Evolutionary conservation across 164 flowering plant genomes (phyloP), one percentile per base, ranked within the genome.

Genomic region (Buxus sempervirens): DNA sequence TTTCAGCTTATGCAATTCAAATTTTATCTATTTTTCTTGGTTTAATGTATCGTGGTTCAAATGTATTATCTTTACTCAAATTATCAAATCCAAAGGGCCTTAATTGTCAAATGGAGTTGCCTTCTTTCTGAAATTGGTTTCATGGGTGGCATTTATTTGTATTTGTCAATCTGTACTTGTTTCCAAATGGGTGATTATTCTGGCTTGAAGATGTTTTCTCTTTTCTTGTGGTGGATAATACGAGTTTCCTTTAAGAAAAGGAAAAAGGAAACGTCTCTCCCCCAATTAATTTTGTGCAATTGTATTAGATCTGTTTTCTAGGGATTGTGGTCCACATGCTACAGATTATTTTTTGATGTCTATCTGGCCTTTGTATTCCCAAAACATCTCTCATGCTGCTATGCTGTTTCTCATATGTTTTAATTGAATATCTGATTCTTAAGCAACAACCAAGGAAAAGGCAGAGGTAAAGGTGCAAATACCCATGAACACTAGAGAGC

Each of bases 1-100:
- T 61, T 66, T 61, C 54, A 62, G 54, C 49, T 58, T 55, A 16
- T 25, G 41, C 49, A 64, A 58, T 56, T 54, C 21, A 14, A 65
- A 51, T 41, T 57, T 70, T 18, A 42, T n/a, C n/a, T n/a, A n/a
- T 19, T 62, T 51, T 70, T 22, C 38, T 2, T 28, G 62, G 53
- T 7, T 64, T 8, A 25, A 54, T 42, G 25, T 27, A 9, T 25
- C 36, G 14, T 16, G n/a, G n/a, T n/a, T n/a, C n/a, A 19, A 48
- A 55, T 45, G 27, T 27, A 12, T 26, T 36, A 19, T 58, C 28
- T 57, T 32, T 28, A 16, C 9, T 42, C 13, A 9, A 38, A 45
- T 55, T 41, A 27, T 64, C 58, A 64, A 51, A 21, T 26, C 28
- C 19, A n/a, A 13, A 16, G 32, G n/a, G 19, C 25, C 5, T 13